phyloP scores from a whole-genome alignment of 2,329 filamentous ascomycete genomes.

The Aspergillus awamori region DNA sequence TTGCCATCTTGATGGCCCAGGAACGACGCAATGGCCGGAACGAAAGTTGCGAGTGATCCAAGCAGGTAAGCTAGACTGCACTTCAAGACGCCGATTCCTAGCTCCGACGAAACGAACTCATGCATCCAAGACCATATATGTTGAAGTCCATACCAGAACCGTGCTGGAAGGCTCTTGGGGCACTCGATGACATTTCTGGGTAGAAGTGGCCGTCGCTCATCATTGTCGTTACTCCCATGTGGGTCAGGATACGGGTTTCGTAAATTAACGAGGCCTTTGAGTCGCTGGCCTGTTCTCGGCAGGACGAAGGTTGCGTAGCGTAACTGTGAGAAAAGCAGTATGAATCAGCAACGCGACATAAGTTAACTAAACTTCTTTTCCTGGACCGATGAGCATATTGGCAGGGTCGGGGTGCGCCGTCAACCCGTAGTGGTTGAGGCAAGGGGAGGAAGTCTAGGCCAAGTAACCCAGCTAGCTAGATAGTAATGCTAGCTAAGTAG shows the following conservation, averaged over 20 bases:
- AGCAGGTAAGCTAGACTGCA: slow-evolving; percentile 88
- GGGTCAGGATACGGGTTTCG: slow-evolving; percentile 54
- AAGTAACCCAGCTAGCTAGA: not conserved
- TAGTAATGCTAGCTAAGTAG: not conserved
- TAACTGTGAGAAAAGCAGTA: slow-evolving; percentile 53
- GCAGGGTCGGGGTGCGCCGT: not conserved
- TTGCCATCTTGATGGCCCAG: slow-evolving; percentile 87
- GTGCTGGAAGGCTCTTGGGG: slow-evolving; percentile 19
- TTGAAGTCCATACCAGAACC: slow-evolving; percentile 33
- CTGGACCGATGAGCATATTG: not conserved
- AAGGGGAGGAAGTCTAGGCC: not conserved
- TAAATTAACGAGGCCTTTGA: slow-evolving; percentile 77
- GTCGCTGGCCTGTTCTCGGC: slow-evolving; percentile 80
- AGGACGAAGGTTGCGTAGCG: slow-evolving; percentile 86
- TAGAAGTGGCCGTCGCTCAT: slow-evolving; percentile 43
- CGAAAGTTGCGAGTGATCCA: slow-evolving; percentile 83
- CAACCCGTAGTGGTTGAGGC: not conserved
- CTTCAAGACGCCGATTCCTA: slow-evolving; percentile 80
- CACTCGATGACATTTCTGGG: slow-evolving; percentile 26
- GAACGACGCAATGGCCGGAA: slow-evolving; percentile 69
- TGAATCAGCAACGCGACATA: slow-evolving; percentile 5
- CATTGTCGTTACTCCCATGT: slow-evolving; percentile 34
- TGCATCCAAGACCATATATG: slow-evolving; percentile 49
- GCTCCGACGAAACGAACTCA: slow-evolving; percentile 69
- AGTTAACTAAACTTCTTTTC: not conserved